A percentile compares a stretch with the other conserved stretches of the same genome.
phyloP scores from a whole-genome alignment of 148 eudicot species.

The Salicornia ramosissima region DNA sequence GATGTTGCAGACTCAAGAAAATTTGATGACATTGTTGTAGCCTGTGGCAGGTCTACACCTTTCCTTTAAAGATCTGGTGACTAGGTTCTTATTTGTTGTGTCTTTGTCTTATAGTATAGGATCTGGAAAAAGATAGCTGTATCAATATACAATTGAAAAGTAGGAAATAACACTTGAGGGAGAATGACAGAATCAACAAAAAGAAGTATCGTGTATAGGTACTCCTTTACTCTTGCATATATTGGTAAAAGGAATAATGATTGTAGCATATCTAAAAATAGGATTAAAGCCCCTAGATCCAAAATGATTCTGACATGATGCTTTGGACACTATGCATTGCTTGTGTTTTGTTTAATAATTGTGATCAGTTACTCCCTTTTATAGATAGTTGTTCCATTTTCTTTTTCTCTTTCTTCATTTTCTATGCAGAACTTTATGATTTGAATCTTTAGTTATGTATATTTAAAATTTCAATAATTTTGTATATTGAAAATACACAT shows the following conservation, averaged over 20 bases:
- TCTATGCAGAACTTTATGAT: no score
- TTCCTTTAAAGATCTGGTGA: neutral
- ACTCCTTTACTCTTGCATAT: neutral
- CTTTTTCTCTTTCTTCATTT: no score
- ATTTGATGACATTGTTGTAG: slow-evolving; percentile 93
- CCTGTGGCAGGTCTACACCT: slow-evolving; percentile 79
- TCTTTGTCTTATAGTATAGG: neutral
- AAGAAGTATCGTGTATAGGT: neutral
- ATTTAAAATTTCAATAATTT: no score
- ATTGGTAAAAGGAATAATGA: neutral
- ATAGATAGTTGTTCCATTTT: no score
- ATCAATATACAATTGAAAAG: neutral
- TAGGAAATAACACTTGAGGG: no score
- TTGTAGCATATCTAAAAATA: neutral
- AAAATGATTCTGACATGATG: neutral
- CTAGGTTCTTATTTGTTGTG: slow-evolving; percentile 11
- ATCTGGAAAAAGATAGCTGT: neutral
- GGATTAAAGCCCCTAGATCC: neutral
- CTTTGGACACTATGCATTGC: neutral
- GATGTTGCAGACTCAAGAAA: slow-evolving; percentile 27
- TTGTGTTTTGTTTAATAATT: no score
- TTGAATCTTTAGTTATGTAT: no score
- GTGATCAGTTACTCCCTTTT: no score
- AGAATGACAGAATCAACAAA: neutral
- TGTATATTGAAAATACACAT: no score